Percentiles rank a stretch among this genome's conserved stretches.
phyloP scores from a whole-genome alignment of 2,329 filamentous ascomycete genomes.

The Colletotrichum echinochloae region DNA sequence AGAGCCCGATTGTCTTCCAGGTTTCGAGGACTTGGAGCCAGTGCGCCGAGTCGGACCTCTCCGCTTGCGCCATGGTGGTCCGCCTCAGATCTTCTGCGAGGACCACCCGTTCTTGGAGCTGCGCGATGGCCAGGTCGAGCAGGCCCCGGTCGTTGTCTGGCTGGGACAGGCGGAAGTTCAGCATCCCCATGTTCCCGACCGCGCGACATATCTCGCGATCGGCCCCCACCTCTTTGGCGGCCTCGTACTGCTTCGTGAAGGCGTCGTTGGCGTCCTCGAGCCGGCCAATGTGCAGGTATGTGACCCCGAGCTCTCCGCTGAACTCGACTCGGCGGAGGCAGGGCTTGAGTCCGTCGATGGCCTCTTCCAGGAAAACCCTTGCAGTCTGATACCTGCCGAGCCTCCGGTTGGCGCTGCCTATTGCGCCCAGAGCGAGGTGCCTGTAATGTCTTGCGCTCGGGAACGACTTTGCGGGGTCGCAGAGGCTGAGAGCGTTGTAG shows the following conservation, averaged over 20 bases:
- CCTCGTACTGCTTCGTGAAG: conserved; percentile 47
- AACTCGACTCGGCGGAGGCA: conserved; percentile 42
- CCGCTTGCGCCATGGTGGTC: background rate
- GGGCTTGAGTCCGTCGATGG: conserved; percentile 39
- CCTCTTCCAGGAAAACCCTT: conserved; percentile 43
- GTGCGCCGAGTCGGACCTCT: background rate
- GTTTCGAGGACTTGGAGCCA: conserved; percentile 3
- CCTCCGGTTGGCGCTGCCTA: conserved; percentile 47
- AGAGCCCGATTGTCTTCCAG: conserved; percentile 48
- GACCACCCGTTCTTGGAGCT: conserved; percentile 28
- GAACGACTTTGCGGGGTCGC: conserved; percentile 31
- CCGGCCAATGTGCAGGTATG: conserved; percentile 48
- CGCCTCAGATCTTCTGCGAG: conserved; percentile 10
- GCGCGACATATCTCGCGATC: conserved; percentile 47
- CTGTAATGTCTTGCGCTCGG: conserved; percentile 39
- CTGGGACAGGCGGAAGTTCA: conserved; percentile 51
- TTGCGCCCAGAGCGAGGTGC: conserved; percentile 43
- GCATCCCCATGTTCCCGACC: conserved; percentile 52
- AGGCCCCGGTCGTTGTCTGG: conserved; percentile 38
- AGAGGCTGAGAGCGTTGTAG: conserved; percentile 44
- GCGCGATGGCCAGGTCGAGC: conserved; percentile 46
- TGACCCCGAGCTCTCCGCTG: conserved; percentile 49
- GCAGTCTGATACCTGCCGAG: conserved; percentile 48
- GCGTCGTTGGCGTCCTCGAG: conserved; percentile 47
- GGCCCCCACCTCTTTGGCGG: conserved; percentile 44